Percentiles rank a stretch among this genome's conserved stretches.
phyloP scores from a whole-genome alignment of 495 filamentous ascomycete genomes.

The Haplographium delicatum region DNA sequence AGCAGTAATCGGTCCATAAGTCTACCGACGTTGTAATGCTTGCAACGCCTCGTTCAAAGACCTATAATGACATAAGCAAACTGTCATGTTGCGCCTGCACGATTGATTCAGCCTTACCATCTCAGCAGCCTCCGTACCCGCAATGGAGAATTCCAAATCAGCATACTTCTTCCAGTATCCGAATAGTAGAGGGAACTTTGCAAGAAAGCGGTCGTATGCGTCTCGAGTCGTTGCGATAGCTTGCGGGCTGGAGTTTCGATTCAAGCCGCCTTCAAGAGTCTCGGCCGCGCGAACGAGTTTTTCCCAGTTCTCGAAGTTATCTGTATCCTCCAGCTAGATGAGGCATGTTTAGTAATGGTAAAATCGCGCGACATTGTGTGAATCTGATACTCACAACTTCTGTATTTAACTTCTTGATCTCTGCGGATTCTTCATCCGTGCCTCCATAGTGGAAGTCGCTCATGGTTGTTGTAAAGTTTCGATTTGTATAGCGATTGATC shows the following conservation, averaged over 20 bases:
- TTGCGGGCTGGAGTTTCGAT: slow-evolving; percentile 92
- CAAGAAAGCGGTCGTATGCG: slow-evolving; percentile 86
- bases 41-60: slow-evolving; percentile 92
- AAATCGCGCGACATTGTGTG: not conserved
- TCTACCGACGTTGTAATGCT: slow-evolving; percentile 92
- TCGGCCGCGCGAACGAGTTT: slow-evolving; percentile 80
- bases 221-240: slow-evolving; percentile 80
- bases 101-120: slow-evolving; percentile 58
- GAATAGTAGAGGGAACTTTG: slow-evolving; percentile 93
- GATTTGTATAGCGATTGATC: too few relatives aligned
- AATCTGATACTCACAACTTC: slow-evolving; percentile 63
- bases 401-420: slow-evolving; percentile 70
- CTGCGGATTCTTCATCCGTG: slow-evolving; percentile 79
- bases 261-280: slow-evolving; percentile 84
- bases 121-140: slow-evolving; percentile 94
- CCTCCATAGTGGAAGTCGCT: slow-evolving; percentile 58
- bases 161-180: slow-evolving; percentile 99
- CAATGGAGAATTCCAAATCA: slow-evolving; percentile 93
- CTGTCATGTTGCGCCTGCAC: not conserved
- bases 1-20: slow-evolving; percentile 94
- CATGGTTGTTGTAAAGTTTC: slow-evolving; percentile 19
- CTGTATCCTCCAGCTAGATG: slow-evolving; percentile 64
- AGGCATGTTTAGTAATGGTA: slow-evolving; percentile 1
- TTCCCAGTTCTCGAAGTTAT: slow-evolving; percentile 95
- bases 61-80: slow-evolving; percentile 39